Evolutionary conservation across 2,329 filamentous ascomycete species (phyloP), one percentile per base, ranked within the genome.

Genomic region (Phyllosticta paracitricarpa): DNA sequence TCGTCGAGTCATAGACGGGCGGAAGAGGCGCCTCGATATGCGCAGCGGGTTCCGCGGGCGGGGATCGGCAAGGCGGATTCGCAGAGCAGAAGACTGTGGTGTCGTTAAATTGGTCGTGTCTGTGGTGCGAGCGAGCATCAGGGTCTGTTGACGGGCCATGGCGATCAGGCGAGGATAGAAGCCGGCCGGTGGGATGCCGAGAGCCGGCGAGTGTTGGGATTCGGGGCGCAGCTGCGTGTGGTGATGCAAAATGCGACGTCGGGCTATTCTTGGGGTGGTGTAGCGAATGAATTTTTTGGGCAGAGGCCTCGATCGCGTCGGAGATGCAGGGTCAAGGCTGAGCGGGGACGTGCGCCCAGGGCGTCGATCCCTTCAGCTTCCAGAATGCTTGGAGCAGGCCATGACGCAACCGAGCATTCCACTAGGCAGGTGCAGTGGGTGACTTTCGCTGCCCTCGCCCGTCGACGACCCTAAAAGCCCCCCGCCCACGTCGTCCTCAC

Each of bases 361-460:
- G 19, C 59, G 59, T 51, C 52, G 59, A 61, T 61, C 59, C 30
- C 35, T 61, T 22, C 19, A 54, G 19, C 54, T 61, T 61, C 59
- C 51, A 61, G 59, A 61, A 61, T 57, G 26, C 48, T 54, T 61
- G 51, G 53, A 54, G 33, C 51, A 26, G 51, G 40, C 59, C 59
- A 61, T 61, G 59, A 61, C 59, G 59, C 55, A 61, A 57, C 26
- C 17, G 25, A 54, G 48, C 59, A 61, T 61, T 61, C 59, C 55
- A 54, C 40, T 54, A 22, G 19, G 19, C 2, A 22, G 19, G 19
- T 30, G 28, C 30, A 28, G 51, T 19, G 48, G 35, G 30, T 26
- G 12, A 19, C 17, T 26, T 61, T 40, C 22, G 48, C 24, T 51
- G 26, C 40, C 55, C 55, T 61, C 57, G 56, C 53, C 28, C 33